Evolutionary conservation across 129 eudicot species (phyloP), one percentile per base, ranked within the genome.

Genomic region (sunflower (Helianthus annuus)): DNA sequence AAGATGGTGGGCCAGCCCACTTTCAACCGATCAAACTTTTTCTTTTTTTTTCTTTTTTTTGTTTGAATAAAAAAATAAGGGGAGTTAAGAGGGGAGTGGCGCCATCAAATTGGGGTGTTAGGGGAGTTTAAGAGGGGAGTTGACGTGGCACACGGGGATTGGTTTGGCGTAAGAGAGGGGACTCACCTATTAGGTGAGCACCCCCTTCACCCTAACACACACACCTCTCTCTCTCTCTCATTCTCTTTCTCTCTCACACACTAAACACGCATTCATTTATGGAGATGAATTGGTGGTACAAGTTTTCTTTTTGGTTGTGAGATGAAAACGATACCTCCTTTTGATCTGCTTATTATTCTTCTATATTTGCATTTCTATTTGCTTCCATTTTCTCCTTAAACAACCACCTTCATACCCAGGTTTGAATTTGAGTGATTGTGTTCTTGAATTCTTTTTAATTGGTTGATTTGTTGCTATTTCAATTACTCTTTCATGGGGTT

Each of bases 291-390:
- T 58, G 46, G 56, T 69, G 51, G 53, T 75, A 66, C 66, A 44
- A 49, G 39, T 22, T 61, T 83, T 62, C 80, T 82, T 76, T 76
- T 78, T 79, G 68, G 58, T 77, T 80, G 80, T 69, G 45, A 71
- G 81, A 77, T 78, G 83, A 79, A 82, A 83, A 81, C 70, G 84
- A 79, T 80, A 77, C 82, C 75, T 73, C 82, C 68, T 71, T 56
- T 71, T 83, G 75, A 80, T 80, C 17, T 48, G 5, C 8, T 56
- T 42, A 42, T 42, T 66, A 10, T 6, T 59, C 34, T 15, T 61
- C 49, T 61, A 44, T 44, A 48, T 11, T 61, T 49, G 16, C 59
- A 44, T 48, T 49, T 15, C 46, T 9, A 61, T 55, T 63, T 52
- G 6, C 53, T 42, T 54, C 10, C 2, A 56, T 15, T 69, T 54